These are phyloP conservation scores for Nidularia sp. DNA, from an alignment of 768 basidiomycete genomes.

Conservation along the genomic window DNA sequence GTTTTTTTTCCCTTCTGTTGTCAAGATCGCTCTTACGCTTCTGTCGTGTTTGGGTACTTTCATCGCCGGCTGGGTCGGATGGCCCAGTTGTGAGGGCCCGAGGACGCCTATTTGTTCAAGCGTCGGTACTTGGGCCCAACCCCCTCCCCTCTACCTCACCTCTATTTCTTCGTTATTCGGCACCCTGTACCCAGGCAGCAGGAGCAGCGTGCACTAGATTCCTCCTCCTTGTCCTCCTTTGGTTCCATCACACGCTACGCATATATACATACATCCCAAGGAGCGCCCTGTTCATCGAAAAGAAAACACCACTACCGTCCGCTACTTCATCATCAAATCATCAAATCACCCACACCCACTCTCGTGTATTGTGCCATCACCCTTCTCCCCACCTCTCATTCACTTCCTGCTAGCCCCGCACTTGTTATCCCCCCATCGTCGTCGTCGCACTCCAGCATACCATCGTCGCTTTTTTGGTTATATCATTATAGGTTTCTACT, in stretches of 20 bases:
- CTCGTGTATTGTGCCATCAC: neutral
- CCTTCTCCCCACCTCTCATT: no score
- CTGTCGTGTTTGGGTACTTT: neutral
- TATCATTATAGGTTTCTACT: no score
- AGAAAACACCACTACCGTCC: neutral
- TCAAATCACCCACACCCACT: neutral
- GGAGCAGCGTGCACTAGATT: neutral
- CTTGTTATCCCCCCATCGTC: neutral
- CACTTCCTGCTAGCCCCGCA: no score
- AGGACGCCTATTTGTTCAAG: slow-evolving; percentile 2
- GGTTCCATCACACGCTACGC: neutral
- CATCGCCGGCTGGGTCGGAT: neutral
- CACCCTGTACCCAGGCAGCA: neutral
- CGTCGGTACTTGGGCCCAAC: neutral
- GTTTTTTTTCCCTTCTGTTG: neutral
- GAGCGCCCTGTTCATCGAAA: neutral
- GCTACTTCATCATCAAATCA: neutral
- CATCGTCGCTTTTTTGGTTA: neutral
- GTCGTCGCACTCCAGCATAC: neutral
- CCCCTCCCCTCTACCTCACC: neutral
- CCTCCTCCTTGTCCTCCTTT: neutral
- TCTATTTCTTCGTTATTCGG: neutral
- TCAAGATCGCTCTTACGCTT: neutral
- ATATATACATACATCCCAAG: neutral
- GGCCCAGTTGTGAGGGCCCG: no score